Evolutionary conservation across 2,329 filamentous ascomycete species (phyloP).

Genomic region (Ceratocystiopsis minuta): DNA sequence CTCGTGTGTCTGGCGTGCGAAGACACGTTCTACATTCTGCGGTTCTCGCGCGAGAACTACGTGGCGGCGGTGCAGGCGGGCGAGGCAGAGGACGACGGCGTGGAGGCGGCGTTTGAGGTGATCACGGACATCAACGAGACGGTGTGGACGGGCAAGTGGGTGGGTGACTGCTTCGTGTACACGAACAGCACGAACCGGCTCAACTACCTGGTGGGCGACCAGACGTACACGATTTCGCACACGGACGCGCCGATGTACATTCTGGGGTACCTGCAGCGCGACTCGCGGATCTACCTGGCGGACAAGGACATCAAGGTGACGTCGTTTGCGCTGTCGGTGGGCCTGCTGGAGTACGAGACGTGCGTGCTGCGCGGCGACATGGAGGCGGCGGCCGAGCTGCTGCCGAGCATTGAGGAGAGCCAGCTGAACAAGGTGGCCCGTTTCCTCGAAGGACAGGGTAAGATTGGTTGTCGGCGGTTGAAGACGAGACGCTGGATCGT

Average conservation of each 20-base stretch:
- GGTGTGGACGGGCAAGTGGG: constrained; percentile 90
- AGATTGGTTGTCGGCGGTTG: constrained; percentile 17
- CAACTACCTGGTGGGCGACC: constrained; percentile 94
- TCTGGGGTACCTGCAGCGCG: constrained; percentile 83
- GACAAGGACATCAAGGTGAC: constrained; percentile 91
- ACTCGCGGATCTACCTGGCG: constrained; percentile 85
- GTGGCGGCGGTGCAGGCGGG: constrained; percentile 66
- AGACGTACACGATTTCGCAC: constrained; percentile 82
- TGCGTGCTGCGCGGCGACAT: constrained; percentile 85
- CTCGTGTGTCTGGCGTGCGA: constrained; percentile 85
- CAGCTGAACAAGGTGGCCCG: constrained; percentile 97
- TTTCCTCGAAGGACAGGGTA: constrained; percentile 87
- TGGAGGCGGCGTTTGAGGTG: constrained; percentile 89
- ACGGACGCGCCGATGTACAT: constrained; percentile 94
- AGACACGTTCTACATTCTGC: constrained; percentile 84
- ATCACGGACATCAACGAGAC: constrained; percentile 89
- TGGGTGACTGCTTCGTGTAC: constrained; percentile 98
- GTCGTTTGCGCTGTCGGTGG: constrained; percentile 77
- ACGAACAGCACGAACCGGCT: constrained; percentile 91
- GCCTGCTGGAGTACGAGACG: constrained; percentile 93
- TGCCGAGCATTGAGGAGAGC: constrained; percentile 69
- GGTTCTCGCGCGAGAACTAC: constrained; percentile 81
- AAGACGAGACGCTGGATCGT: no score
- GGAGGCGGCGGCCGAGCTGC: constrained; percentile 72
- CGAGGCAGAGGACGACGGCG: constrained; percentile 73